Evolutionary conservation across 2,329 filamentous ascomycete species (phyloP).

Genomic region (Seiridium unicorne): DNA sequence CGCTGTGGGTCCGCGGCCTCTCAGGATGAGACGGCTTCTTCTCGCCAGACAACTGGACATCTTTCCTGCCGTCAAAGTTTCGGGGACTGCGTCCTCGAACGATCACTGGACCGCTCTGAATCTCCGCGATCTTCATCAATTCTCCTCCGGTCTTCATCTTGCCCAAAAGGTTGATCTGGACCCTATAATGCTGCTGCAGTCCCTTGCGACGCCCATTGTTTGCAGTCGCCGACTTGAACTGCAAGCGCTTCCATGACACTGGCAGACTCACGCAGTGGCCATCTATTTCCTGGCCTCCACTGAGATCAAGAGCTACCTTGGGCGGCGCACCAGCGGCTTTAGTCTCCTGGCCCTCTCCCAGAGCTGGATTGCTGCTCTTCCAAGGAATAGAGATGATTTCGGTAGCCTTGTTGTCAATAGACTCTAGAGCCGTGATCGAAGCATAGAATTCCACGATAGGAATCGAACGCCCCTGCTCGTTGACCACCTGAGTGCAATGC

Average conservation of each 20-base stretch:
- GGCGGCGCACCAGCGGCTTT: constrained; percentile 52
- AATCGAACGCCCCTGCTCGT: constrained; percentile 75
- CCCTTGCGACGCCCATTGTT: constrained; percentile 95
- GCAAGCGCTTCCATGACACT: constrained; percentile 88
- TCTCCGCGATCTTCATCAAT: constrained; percentile 74
- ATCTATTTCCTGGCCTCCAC: constrained; percentile 67
- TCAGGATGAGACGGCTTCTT: constrained; percentile 46
- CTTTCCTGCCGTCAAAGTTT: constrained; percentile 87
- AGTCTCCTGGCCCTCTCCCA: constrained; percentile 40
- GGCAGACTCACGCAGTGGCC: constrained; percentile 76
- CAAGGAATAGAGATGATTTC: constrained; percentile 97
- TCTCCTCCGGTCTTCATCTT: constrained; percentile 66
- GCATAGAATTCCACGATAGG: constrained; percentile 77
- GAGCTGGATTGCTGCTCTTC: constrained; percentile 71
- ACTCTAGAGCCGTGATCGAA: constrained; percentile 82
- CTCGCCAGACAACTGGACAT: constrained; percentile 46
- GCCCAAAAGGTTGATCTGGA: constrained; percentile 79
- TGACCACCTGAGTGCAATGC: constrained; percentile 64
- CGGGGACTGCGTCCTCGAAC: constrained; percentile 88
- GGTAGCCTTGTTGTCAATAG: constrained; percentile 85
- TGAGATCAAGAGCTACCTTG: constrained; percentile 53
- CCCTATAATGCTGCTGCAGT: constrained; percentile 90
- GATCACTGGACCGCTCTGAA: constrained; percentile 90
- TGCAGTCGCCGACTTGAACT: constrained; percentile 94
- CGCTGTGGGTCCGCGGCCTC: constrained; percentile 39